Percentiles rank a stretch among this genome's conserved stretches.
phyloP scores from a whole-genome alignment of 2,329 filamentous ascomycete genomes.

The Pyrenochaeta sp. region DNA sequence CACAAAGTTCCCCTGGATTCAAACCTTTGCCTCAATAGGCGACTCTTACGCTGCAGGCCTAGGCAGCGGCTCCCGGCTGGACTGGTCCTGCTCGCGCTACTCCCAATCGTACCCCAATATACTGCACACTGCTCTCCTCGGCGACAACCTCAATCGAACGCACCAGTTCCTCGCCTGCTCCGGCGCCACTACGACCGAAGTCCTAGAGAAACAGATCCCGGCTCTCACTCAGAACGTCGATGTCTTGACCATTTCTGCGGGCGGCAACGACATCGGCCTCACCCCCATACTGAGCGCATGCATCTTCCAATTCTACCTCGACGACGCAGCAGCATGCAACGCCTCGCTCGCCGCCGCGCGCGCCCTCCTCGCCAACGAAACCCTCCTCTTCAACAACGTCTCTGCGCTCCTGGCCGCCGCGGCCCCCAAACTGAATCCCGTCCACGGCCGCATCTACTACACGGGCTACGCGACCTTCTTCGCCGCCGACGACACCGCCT shows the following conservation, averaged over 20 bases:
- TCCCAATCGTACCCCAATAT: conserved; percentile 35
- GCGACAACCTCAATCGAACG: conserved; percentile 12
- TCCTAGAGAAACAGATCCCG: conserved; percentile 33
- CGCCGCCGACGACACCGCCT: conserved; percentile 27
- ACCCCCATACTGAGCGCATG: conserved; percentile 37
- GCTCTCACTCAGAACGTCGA: conserved; percentile 26
- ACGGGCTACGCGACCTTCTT: conserved; percentile 44
- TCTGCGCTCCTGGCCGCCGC: conserved; percentile 26
- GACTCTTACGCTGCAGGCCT: conserved; percentile 43
- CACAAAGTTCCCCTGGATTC: conserved; percentile 26
- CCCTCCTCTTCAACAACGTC: conserved; percentile 28
- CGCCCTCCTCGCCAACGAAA: conserved; percentile 20
- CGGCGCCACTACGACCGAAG: conserved; percentile 32
- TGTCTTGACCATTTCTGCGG: conserved; percentile 40
- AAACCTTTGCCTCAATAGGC: conserved; percentile 36
- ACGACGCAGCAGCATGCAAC: conserved; percentile 30
- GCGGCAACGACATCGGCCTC: conserved; percentile 42
- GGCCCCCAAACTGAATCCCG: conserved; percentile 27
- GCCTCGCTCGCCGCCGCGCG: conserved; percentile 27
- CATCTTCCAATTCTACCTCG: conserved; percentile 41
- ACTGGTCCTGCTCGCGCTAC: conserved; percentile 40
- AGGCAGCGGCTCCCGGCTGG: conserved; percentile 32
- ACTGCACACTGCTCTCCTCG: conserved; percentile 25
- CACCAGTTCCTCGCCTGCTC: conserved; percentile 42
- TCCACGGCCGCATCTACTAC: conserved; percentile 34